phyloP scores from a whole-genome alignment of 2,329 filamentous ascomycete species.

The Berkeleyomyces rouxiae region DNA sequence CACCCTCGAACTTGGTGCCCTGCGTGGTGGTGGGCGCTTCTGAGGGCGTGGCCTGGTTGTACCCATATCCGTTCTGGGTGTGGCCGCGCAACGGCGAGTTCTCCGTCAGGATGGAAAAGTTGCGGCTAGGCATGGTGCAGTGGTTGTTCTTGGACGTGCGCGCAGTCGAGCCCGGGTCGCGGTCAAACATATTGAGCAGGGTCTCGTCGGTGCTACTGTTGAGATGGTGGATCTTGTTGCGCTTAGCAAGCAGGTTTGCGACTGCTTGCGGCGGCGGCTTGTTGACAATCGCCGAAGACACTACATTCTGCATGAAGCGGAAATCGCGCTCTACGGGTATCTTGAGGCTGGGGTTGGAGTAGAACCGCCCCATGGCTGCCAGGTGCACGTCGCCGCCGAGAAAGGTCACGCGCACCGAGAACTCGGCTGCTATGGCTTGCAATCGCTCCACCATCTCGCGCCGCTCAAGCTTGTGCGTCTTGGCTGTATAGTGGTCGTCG shows the following conservation, averaged over 20 bases:
- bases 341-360: slow-evolving; percentile 67
- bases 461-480: slow-evolving; percentile 80
- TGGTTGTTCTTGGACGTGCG: slow-evolving; percentile 64
- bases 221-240: slow-evolving; percentile 67
- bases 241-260: slow-evolving; percentile 74
- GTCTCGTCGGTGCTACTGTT: slow-evolving; percentile 72
- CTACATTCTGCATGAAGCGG: slow-evolving; percentile 86
- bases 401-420: slow-evolving; percentile 80
- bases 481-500: slow-evolving; percentile 91
- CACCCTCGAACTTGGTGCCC: slow-evolving; percentile 24
- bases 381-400: slow-evolving; percentile 88
- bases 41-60: slow-evolving; percentile 6
- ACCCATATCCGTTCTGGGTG: not conserved
- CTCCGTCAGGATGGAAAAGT: slow-evolving; percentile 81
- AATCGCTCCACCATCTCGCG: slow-evolving; percentile 61
- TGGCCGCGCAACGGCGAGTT: slow-evolving; percentile 47
- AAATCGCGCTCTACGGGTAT: slow-evolving; percentile 69
- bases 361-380: slow-evolving; percentile 84
- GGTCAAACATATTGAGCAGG: slow-evolving; percentile 79
- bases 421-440: slow-evolving; percentile 68
- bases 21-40: slow-evolving; percentile 4
- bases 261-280: slow-evolving; percentile 77
- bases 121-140: slow-evolving; percentile 80
- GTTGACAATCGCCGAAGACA: slow-evolving; percentile 92
- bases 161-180: slow-evolving; percentile 61